Conservation (phyloP, 2,329 filamentous ascomycete genomes). For the Phialemoniopsis sp. region DNA sequence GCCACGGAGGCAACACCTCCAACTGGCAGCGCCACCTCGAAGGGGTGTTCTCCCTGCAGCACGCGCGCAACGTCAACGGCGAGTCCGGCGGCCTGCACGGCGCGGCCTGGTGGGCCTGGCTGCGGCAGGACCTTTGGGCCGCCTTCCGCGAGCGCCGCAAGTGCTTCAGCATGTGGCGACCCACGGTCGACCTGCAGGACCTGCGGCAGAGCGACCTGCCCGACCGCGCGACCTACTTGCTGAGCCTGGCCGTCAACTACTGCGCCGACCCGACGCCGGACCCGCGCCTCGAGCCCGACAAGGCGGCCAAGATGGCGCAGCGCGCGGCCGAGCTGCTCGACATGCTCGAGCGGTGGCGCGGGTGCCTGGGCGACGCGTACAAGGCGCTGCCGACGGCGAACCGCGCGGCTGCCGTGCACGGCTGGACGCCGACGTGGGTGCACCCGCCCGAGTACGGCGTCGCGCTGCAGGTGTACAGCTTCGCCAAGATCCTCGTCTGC, state of each 20-base stretch:
- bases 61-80: constrained; percentile 57
- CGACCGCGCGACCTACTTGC: constrained; percentile 42
- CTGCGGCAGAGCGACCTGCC: constrained; percentile 45
- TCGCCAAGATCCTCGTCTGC: constrained; percentile 47
- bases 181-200: constrained; percentile 34
- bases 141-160: constrained; percentile 55
- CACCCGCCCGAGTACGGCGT: constrained; percentile 41
- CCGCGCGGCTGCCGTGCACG: too few relatives aligned
- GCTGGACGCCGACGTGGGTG: constrained; percentile 31
- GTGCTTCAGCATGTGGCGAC: constrained; percentile 54
- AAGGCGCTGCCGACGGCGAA: constrained; percentile 26
- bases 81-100: constrained; percentile 51
- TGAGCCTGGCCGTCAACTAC: constrained; percentile 49
- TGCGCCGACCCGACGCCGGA: constrained; percentile 4
- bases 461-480: constrained; percentile 46
- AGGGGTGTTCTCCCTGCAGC: constrained; percentile 62
- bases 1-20: too few relatives aligned
- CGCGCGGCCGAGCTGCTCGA: constrained; percentile 14
- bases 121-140: constrained; percentile 63
- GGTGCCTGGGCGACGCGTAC: constrained; percentile 29
- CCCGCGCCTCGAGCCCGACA: constrained; percentile 1
- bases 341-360: constrained; percentile 21
- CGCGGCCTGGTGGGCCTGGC: constrained; percentile 63
- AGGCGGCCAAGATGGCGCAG: constrained; percentile 6
- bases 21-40: constrained; percentile 59